Evolutionary conservation across 78 protist species (phyloP), one percentile per base, ranked within the genome.

Genomic region (Neovahlkampfia damariscottae): DNA sequence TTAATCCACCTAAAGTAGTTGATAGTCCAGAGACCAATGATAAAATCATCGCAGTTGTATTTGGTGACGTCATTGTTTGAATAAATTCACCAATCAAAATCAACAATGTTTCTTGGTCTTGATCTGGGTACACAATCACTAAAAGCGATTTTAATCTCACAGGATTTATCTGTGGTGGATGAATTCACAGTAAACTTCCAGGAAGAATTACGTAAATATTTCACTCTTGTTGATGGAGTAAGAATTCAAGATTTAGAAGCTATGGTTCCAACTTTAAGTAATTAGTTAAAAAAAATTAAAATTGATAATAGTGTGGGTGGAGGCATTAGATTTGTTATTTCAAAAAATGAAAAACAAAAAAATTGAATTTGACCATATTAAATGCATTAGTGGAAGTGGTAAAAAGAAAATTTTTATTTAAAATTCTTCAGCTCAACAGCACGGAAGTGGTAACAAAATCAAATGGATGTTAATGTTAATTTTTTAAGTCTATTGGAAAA

Each of bases 371-470:
- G 30, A 66, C 6, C 30, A 62, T 32, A 72, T 76, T 28, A 72
- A 36, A 29, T 67, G 77, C 19, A 76, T 76, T 29, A 76, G 79
- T 31, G 79, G 79, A 32, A 50, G 62, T 50, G 62, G 62, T 19
- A 19, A 50, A n/a, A n/a, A n/a, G n/a, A n/a, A n/a, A n/a, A n/a
- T n/a, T n/a, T n/a, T n/a, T n/a, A n/a, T n/a, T n/a, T n/a, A n/a
- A n/a, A n/a, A n/a, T n/a, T n/a, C n/a, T n/a, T 72, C 76, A 19
- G 76, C 76, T 5, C 76, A 72, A 58, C 76, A 72, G 67, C 76
- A 72, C 41, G 76, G 76, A 28, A 38, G 67, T n/a, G n/a, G n/a
- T n/a, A n/a, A n/a, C n/a, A n/a, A n/a, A n/a, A n/a, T n/a, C n/a
- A n/a, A n/a, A n/a, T n/a, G n/a, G n/a, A n/a, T n/a, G n/a, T n/a